A percentile compares a stretch with the other conserved stretches of the same genome.
phyloP scores from a whole-genome alignment of 208 protist species.

The Naegleria lovaniensis region DNA sequence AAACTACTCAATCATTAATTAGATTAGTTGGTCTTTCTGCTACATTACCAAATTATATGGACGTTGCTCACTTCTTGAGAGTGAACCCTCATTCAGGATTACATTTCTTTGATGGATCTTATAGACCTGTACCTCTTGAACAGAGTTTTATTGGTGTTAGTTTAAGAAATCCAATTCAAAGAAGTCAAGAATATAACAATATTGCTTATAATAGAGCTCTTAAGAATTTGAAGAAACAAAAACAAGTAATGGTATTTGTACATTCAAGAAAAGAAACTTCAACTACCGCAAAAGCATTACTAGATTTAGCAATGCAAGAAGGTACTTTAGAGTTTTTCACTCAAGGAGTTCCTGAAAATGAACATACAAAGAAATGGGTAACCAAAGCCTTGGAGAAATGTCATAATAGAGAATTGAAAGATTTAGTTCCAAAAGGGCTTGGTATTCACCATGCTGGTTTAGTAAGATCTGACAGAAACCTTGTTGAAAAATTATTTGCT shows the following conservation, averaged over 20 bases:
- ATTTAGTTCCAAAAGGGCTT: slow-evolving; percentile 79
- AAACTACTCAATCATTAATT: slow-evolving; percentile 73
- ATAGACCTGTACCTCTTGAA: slow-evolving; percentile 91
- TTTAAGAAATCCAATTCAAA: slow-evolving; percentile 39
- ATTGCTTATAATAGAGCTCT: slow-evolving; percentile 47
- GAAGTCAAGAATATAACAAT: slow-evolving; percentile 41
- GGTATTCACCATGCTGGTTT: slow-evolving; percentile 94
- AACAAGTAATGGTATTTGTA: slow-evolving; percentile 98
- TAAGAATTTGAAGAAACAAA: slow-evolving; percentile 70
- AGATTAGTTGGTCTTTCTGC: slow-evolving; percentile 95
- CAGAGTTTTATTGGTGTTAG: slow-evolving; percentile 91
- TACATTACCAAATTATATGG: slow-evolving; percentile 98
- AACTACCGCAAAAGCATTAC: slow-evolving; percentile 73
- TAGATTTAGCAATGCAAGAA: slow-evolving; percentile 65
- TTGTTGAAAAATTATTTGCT: slow-evolving; percentile 88
- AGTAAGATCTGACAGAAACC: slow-evolving; percentile 81
- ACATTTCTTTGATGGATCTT: slow-evolving; percentile 89
- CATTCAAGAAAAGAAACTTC: slow-evolving; percentile 94
- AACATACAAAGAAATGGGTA: slow-evolving; percentile 14
- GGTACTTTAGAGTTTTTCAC: slow-evolving; percentile 33
- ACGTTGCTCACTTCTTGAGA: slow-evolving; percentile 94
- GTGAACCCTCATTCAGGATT: slow-evolving; percentile 81
- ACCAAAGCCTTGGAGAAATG: slow-evolving; percentile 55
- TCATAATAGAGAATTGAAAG: slow-evolving; percentile 69
- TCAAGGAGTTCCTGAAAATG: background rate